Conservation (phyloP, 2,329 filamentous ascomycete species). For the Thielaviopsis populi region DNA sequence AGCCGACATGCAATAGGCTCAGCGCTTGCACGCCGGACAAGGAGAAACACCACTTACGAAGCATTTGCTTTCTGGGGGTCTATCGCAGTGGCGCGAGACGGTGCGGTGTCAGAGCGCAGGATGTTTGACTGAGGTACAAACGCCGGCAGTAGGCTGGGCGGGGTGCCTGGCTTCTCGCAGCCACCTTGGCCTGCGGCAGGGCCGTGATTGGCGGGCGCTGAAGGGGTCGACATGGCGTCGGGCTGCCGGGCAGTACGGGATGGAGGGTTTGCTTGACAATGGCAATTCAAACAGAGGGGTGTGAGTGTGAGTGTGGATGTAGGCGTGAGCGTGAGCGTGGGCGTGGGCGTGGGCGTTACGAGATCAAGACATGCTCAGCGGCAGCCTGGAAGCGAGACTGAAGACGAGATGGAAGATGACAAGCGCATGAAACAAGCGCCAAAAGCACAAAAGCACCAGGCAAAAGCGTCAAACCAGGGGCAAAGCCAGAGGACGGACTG, state of each 20-base stretch:
- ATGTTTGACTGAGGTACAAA: slow-evolving; percentile 7
- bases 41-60: slow-evolving; percentile 5
- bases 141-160: slow-evolving; percentile 7
- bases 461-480: not conserved
- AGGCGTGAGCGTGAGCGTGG: not conserved
- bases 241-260: too few relatives aligned
- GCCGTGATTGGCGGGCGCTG: not conserved
- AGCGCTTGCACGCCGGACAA: not conserved
- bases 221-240: not conserved
- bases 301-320: not conserved
- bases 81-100: not conserved
- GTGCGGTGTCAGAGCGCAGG: slow-evolving; percentile 10
- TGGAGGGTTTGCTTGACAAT: too few relatives aligned
- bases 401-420: not conserved
- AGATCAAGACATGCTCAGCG: not conserved
- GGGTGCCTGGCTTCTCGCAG: not conserved
- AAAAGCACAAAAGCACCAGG: not conserved
- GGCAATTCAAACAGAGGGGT: too few relatives aligned
- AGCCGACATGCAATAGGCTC: not conserved
- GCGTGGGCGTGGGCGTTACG: not conserved
- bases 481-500: not conserved
- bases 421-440: not conserved
- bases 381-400: not conserved
- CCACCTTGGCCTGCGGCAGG: not conserved
- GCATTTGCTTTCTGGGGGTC: not conserved